A percentile compares a stretch with the other conserved stretches of the same genome.
Evolutionary conservation across 1,284 basidiomycete genomes (phyloP).

Genomic region (Xanthoconium separans): DNA sequence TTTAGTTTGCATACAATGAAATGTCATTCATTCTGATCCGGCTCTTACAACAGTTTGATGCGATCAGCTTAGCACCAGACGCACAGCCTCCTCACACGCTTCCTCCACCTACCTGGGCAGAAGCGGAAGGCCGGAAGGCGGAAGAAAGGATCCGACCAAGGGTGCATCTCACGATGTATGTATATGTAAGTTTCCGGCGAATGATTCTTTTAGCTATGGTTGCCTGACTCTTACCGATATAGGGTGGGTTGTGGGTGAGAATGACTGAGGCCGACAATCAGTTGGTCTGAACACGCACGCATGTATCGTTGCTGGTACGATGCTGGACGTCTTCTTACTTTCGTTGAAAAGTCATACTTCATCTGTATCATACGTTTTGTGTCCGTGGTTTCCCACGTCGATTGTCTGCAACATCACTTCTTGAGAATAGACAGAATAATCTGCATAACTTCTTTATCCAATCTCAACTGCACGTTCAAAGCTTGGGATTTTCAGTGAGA

Average conservation of each 20-base stretch:
- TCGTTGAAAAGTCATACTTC: too few relatives aligned
- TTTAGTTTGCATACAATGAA: slow-evolving; percentile 48
- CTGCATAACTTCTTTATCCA: neutral
- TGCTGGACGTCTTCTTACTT: neutral
- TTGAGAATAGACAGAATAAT: neutral
- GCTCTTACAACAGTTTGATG: slow-evolving; percentile 41
- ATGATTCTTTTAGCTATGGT: neutral
- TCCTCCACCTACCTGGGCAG: slow-evolving; percentile 35
- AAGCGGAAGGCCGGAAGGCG: slow-evolving; percentile 34
- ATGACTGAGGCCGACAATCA: slow-evolving; percentile 24
- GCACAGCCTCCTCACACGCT: slow-evolving; percentile 34
- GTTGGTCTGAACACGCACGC: neutral
- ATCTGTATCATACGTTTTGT: too few relatives aligned
- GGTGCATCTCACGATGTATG: slow-evolving; percentile 41
- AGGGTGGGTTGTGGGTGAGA: slow-evolving; percentile 30
- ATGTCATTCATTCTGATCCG: slow-evolving; percentile 44
- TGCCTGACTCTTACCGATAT: neutral
- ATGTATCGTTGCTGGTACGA: too few relatives aligned
- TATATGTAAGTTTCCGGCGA: slow-evolving; percentile 25
- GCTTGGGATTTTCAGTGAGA: slow-evolving; percentile 27
- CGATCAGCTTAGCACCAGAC: slow-evolving; percentile 36
- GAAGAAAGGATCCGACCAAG: slow-evolving; percentile 38
- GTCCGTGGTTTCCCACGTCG: too few relatives aligned
- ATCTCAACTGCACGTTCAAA: slow-evolving; percentile 1
- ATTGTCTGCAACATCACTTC: too few relatives aligned